Conservation (phyloP, 2,329 filamentous ascomycete genomes). For the Ceratocystis papillata region DNA sequence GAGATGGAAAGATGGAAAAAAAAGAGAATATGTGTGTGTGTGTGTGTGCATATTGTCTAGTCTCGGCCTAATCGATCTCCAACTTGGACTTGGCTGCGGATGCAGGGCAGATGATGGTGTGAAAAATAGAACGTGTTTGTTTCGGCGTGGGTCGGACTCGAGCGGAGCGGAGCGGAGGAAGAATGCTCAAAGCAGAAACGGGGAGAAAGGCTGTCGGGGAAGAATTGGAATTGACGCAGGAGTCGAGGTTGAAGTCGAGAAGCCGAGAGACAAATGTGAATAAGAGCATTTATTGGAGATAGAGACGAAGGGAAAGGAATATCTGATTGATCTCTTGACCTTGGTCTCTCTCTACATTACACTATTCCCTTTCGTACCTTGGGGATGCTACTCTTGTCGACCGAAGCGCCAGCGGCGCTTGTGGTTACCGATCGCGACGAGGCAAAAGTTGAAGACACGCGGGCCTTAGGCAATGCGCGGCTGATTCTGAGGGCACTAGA, state of each 20-base stretch:
- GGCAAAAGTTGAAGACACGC: conserved; percentile 37
- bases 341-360: no score
- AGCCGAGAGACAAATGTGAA: background rate
- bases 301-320: background rate
- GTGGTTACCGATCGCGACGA: conserved; percentile 76
- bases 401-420: conserved; percentile 82
- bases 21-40: background rate
- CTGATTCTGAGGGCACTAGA: conserved; percentile 56
- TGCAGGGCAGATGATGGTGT: background rate
- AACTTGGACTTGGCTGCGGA: background rate
- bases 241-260: background rate
- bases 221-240: background rate
- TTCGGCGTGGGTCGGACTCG: background rate
- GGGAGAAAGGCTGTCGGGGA: no score
- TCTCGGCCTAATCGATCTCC: background rate
- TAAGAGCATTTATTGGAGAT: background rate
- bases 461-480: conserved; percentile 48
- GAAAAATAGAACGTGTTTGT: background rate
- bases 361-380: conserved; percentile 32
- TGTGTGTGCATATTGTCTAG: background rate
- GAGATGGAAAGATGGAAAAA: background rate
- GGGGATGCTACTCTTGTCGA: conserved; percentile 57
- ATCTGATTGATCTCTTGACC: no score
- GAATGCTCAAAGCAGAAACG: no score
- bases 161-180: background rate